Evolutionary conservation across 495 filamentous ascomycete genomes (phyloP), one percentile per base, ranked within the genome.

Genomic region (Lophiostoma macrostomum): DNA sequence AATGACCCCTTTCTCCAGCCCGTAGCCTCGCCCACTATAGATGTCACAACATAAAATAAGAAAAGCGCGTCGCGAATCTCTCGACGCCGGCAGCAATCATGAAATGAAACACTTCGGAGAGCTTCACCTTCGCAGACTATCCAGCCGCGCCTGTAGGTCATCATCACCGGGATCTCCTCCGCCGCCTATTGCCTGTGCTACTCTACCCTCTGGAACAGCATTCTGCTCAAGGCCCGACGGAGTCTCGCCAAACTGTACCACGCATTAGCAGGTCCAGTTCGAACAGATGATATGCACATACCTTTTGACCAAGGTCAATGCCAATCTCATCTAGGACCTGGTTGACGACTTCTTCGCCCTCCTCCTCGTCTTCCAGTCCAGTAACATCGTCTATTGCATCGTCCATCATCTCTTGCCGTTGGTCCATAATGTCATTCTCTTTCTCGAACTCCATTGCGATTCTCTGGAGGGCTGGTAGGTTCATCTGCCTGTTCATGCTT

Each of bases 381-480:
- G 91, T 97, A 31, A 90, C 93, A 67, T 98, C 94, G 69, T 98
- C 94, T 41, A 97, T 94, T n/a, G 89, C 93, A 71, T 97, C 94
- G 66, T 96, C 93, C 94, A 98, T 96, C 88, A 97, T 97, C 66
- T 98, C 93, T 73, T 97, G 90, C 53, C 93, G 79, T 72, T 97
- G 88, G 67, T 98, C 93, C 93, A 98, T 98, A 43, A 97, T 88
- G 60, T 96, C 93, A 70, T 96, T 98, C 73, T 98, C 94, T 58
- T 87, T 84, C 74, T 98, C 94, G 60, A 98, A 98, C 66, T 98
- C 93, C 91, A 97, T 97, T 3, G 93, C 91, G 67, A 98, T 97
- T 43, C 94, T 82, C 67, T 97, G 93, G 31, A 98, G 72, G 11
- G 87, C 89, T 1, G 93, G 93, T 8, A 98, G 81, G 67, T 97